These are phyloP conservation scores for Colletotrichum higginsianum DNA, from an alignment of 2,329 filamentous ascomycete species.

Conservation along the genomic window DNA sequence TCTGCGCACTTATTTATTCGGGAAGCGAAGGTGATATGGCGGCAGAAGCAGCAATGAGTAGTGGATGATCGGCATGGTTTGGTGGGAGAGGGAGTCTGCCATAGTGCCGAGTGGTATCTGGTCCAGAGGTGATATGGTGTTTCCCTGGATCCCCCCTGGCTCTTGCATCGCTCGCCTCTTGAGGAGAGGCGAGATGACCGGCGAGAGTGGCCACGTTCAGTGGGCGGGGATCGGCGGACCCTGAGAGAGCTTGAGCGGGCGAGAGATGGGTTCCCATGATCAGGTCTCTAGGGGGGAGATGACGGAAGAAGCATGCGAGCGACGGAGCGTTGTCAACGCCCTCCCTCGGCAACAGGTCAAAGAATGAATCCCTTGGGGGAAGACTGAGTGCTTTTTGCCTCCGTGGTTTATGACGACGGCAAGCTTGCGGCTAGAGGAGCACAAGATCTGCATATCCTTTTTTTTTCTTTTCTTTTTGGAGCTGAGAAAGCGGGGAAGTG, in stretches of 20 bases:
- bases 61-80: slow-evolving; percentile 5
- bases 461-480: neutral
- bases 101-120: neutral
- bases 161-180: neutral
- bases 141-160: neutral
- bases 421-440: neutral
- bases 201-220: neutral
- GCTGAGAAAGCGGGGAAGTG: slow-evolving; percentile 6
- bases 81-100: neutral
- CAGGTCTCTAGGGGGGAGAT: neutral
- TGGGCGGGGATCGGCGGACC: slow-evolving; percentile 23
- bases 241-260: too few species aligned
- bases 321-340: slow-evolving; percentile 21
- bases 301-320: neutral
- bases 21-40: slow-evolving; percentile 18
- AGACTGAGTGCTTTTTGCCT: neutral
- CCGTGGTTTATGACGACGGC: neutral
- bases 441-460: slow-evolving; percentile 10
- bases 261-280: neutral
- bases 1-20: neutral
- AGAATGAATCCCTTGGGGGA: neutral
- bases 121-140: slow-evolving; percentile 12
- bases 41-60: neutral
- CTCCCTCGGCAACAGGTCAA: too few species aligned
- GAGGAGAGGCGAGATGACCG: neutral